Conservation (phyloP, 2,329 filamentous ascomycete genomes). For the Bipolaris gigantea region DNA sequence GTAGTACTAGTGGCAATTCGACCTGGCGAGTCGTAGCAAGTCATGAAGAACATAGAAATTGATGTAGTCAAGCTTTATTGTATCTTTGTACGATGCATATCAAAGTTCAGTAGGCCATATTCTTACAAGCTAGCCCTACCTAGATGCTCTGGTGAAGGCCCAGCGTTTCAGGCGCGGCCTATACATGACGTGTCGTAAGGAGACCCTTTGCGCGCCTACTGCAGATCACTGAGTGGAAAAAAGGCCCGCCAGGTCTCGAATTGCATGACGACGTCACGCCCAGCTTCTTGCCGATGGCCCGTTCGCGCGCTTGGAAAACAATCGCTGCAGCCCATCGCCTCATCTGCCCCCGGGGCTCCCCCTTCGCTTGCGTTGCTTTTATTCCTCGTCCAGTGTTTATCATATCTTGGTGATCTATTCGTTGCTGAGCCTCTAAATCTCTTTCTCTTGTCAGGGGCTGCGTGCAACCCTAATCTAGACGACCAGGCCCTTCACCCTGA, state of each 20-base stretch:
- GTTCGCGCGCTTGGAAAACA: constrained; percentile 14
- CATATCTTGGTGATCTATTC: background rate
- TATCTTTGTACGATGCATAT: background rate
- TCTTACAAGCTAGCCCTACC: background rate
- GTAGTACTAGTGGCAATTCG: background rate
- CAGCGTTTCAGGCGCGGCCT: constrained; percentile 3
- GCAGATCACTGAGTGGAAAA: constrained; percentile 19
- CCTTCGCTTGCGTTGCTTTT: background rate
- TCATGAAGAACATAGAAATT: background rate
- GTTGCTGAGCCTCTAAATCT: background rate
- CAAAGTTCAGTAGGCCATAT: background rate
- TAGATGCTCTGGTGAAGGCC: background rate
- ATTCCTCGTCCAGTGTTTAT: background rate
- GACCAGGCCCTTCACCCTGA: background rate
- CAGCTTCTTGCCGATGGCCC: constrained; percentile 9
- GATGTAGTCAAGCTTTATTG: background rate
- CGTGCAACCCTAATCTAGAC: background rate
- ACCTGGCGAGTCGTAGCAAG: background rate
- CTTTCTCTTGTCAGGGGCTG: background rate
- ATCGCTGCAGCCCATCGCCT: constrained; percentile 1
- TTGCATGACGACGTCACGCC: constrained; percentile 26
- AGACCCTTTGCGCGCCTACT: constrained; percentile 14
- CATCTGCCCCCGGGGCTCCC: background rate
- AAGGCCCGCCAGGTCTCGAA: constrained; percentile 14
- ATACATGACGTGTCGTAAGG: constrained; percentile 11